Evolutionary conservation across 2,329 filamentous ascomycete species (phyloP).

Genomic region (Cryphonectria parasitica): DNA sequence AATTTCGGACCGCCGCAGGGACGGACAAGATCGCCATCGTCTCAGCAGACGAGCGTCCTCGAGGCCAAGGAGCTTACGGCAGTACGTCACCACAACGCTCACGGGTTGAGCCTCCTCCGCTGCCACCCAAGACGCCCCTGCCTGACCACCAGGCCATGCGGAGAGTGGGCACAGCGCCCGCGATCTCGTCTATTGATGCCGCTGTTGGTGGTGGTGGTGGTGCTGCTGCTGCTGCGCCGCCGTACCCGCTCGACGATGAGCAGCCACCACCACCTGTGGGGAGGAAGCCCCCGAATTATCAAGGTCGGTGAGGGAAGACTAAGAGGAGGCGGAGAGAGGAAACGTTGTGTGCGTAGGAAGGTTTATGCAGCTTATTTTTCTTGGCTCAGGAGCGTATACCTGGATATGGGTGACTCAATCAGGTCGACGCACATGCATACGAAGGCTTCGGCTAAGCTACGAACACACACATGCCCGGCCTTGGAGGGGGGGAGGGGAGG

Average conservation of each 20-base stretch:
- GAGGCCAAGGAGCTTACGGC: slow-evolving; percentile 39
- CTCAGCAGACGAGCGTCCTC: slow-evolving; percentile 61
- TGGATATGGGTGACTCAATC: not conserved
- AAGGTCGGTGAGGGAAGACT: slow-evolving; percentile 45
- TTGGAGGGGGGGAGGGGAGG: not conserved
- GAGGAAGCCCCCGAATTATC: slow-evolving; percentile 75
- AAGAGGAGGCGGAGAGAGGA: not conserved
- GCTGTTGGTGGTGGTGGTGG: slow-evolving; percentile 17
- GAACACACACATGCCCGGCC: not conserved
- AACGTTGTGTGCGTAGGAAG: not conserved
- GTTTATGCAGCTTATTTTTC: slow-evolving; percentile 1
- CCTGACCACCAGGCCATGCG: slow-evolving; percentile 52
- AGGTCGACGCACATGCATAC: not conserved
- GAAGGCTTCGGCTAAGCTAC: not conserved
- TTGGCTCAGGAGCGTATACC: not conserved
- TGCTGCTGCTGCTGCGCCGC: slow-evolving; percentile 51
- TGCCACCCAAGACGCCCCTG: slow-evolving; percentile 79
- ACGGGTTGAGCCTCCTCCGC: slow-evolving; percentile 66
- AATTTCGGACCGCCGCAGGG: slow-evolving; percentile 61
- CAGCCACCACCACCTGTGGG: slow-evolving; percentile 84
- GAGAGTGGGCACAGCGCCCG: slow-evolving; percentile 25
- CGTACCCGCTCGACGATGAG: slow-evolving; percentile 80
- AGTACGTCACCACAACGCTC: slow-evolving; percentile 34
- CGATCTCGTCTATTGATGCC: slow-evolving; percentile 8
- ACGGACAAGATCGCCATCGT: slow-evolving; percentile 71